A percentile compares a stretch with the other conserved stretches of the same genome.
Evolutionary conservation across 495 filamentous ascomycete species (phyloP).

Genomic region (Pseudoneurospora amorphoporcata): DNA sequence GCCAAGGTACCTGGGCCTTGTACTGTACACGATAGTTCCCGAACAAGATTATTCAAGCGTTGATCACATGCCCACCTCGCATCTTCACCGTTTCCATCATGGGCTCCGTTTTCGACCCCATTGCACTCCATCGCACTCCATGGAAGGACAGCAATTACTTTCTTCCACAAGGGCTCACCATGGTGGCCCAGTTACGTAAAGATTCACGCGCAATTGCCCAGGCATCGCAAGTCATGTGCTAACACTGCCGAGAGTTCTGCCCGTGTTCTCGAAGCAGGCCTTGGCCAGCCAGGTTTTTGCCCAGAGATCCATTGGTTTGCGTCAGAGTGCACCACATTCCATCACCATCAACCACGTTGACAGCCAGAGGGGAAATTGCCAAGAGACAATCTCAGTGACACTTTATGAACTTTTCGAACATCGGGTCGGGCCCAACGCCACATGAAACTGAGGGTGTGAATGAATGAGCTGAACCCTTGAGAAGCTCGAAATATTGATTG

Average conservation of each 20-base stretch:
- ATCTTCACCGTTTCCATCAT: not conserved
- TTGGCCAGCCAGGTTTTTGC: not conserved
- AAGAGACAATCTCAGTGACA: not conserved
- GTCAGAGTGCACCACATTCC: not conserved
- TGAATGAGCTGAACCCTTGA: not conserved
- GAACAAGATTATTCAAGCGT: conserved; percentile 4
- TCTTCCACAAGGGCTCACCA: conserved; percentile 7
- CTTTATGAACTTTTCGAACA: not conserved
- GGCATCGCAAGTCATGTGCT: conserved; percentile 3
- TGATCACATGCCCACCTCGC: conserved; percentile 15
- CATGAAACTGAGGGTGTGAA: not conserved
- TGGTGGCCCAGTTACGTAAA: conserved; percentile 19
- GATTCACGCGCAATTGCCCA: conserved; percentile 3
- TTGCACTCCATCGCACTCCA: not conserved
- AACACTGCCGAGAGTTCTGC: not conserved
- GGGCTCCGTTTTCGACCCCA: not conserved
- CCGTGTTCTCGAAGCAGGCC: not conserved
- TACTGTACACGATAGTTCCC: conserved; percentile 2
- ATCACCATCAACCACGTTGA: not conserved
- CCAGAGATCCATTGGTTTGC: not conserved
- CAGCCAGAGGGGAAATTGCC: not conserved
- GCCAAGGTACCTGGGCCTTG: not conserved
- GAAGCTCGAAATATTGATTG: not conserved
- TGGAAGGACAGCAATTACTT: not conserved
- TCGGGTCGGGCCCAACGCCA: not conserved